Evolutionary conservation across 345 rosid genomes (phyloP).

Genomic region (Gossypium herbaceum): DNA sequence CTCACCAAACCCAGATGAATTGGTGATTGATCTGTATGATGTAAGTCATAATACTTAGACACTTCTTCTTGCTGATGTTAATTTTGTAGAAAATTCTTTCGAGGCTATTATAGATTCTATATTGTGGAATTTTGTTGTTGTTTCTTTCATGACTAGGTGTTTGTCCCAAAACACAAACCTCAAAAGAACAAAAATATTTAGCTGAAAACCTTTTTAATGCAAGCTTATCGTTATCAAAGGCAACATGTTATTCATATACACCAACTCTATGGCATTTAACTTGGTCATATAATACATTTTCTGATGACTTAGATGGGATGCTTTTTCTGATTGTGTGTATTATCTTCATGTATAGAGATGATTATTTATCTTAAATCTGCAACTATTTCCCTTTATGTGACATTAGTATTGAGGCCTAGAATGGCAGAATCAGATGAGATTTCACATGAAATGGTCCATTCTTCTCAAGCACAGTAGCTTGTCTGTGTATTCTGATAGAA

Average conservation of each 20-base stretch:
- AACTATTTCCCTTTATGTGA: background rate
- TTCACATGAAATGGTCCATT: slow-evolving; percentile 3
- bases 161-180: background rate
- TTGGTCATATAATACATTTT: background rate
- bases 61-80: background rate
- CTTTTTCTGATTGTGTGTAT: background rate
- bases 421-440: slow-evolving; percentile 6
- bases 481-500: background rate
- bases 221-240: background rate
- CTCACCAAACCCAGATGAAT: slow-evolving; percentile 91
- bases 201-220: background rate
- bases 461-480: background rate
- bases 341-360: background rate
- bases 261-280: background rate
- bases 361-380: background rate
- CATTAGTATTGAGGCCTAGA: background rate
- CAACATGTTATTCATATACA: background rate
- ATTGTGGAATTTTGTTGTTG: background rate
- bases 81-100: background rate
- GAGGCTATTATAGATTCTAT: background rate
- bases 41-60: slow-evolving; percentile 34
- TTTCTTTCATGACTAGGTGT: background rate
- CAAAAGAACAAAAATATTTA: background rate
- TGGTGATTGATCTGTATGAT: slow-evolving; percentile 70
- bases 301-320: background rate